Evolutionary conservation across 2,329 filamentous ascomycete species (phyloP), one percentile per base, ranked within the genome.

Genomic region (Aspergillus clavatus): DNA sequence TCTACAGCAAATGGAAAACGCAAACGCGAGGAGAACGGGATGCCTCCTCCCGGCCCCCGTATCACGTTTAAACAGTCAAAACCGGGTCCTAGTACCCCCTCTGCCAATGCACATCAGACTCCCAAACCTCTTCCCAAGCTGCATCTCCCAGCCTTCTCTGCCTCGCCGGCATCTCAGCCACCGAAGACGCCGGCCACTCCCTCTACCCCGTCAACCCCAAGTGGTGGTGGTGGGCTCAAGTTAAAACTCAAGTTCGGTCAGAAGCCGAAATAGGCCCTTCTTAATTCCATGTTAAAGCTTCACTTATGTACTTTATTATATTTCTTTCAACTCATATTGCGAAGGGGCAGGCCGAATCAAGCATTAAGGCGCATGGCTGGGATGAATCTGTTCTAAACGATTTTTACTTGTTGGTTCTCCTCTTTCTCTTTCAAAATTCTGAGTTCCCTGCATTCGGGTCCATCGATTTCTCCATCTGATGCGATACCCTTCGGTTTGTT

Each of bases 51-150:
- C 16, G 63, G 53, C 21, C 63, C 64, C 35, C 65, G 64, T 27
- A 68, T 72, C 46, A 71, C 66, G 12, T 68, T 72, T 55, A 72
- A 72, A 50, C 61, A 68, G 43, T 61, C 66, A 44, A 71, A 71
- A 48, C 54, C 59, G 16, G 52, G 46, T 23, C 31, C 54, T 22
- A 53, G 57, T 38, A 55, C 62, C 3, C 59, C 65, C 6, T 56
- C 63, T 22, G 47, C 56, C 12, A 53, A 42, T 5, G 40, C 50
- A 28, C 54, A 44, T 39, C 41, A 52, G 22, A 48, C 42, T 23
- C 46, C 53, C 11, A 57, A 51, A 35, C 43, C 53, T 37, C 51
- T 59, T 7, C 59, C 63, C 18, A 69, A 66, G 44, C 39, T 67
- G 14, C 58, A 62, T 38, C 65, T 69, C 12, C 63, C 66, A 3